Conservation (phyloP, 352 stramenopile species). For the Aphanomyces astaci region DNA sequence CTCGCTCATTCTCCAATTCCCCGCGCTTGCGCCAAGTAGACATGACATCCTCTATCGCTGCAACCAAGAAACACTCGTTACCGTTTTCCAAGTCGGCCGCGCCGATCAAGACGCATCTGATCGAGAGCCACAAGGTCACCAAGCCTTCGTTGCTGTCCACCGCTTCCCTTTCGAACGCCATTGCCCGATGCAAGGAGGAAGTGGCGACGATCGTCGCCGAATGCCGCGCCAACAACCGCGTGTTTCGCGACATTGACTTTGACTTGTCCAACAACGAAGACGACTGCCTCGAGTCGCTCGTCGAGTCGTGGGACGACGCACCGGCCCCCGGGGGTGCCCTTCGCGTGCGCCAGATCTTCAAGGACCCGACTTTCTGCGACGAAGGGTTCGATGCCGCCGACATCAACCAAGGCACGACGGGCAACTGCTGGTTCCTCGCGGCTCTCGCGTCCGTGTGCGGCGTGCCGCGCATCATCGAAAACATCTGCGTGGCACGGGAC, state of each 20-base stretch:
- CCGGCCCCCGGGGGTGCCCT: conserved; percentile 21
- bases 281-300: conserved; percentile 8
- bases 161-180: not conserved
- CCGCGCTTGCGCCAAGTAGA: too few species aligned
- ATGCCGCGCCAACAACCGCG: conserved; percentile 9
- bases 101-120: not conserved
- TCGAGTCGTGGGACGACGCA: not conserved
- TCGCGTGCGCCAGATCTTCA: conserved; percentile 36
- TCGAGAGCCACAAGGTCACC: not conserved
- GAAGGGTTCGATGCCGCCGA: conserved; percentile 53
- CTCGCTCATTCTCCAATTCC: too few species aligned
- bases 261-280: not conserved
- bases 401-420: conserved; percentile 60
- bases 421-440: conserved; percentile 78
- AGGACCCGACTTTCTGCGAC: conserved; percentile 37
- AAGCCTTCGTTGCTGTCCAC: conserved; percentile 10
- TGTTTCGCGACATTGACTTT: conserved; percentile 16
- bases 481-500: conserved; percentile 44
- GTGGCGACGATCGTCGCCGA: conserved; percentile 7
- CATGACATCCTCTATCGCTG: not conserved
- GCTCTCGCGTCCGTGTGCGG: conserved; percentile 61
- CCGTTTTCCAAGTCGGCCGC: not conserved
- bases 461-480: conserved; percentile 54
- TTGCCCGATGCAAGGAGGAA: conserved; percentile 11
- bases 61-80: not conserved